A percentile compares a stretch with the other conserved stretches of the same genome.
These are phyloP conservation scores for Lentinula boryana DNA, from an alignment of 768 basidiomycete genomes.

Conservation along the genomic window DNA sequence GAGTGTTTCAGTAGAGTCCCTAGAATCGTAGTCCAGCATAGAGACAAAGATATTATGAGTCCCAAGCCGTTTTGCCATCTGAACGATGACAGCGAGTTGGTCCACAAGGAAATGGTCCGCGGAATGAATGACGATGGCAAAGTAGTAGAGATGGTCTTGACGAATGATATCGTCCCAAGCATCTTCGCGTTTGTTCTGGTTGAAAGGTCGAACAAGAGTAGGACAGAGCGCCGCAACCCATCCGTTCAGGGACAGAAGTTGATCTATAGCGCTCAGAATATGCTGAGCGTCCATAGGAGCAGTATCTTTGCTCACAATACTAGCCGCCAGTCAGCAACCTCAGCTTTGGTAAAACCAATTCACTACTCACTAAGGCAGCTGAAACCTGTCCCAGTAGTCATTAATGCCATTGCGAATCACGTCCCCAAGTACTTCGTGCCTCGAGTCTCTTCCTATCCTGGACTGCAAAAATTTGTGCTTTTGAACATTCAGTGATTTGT, in stretches of 20 bases:
- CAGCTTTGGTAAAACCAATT: neutral
- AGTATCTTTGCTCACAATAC: conserved; percentile 79
- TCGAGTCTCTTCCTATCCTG: conserved; percentile 81
- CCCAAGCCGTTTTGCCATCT: conserved; percentile 88
- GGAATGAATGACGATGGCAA: conserved; percentile 93
- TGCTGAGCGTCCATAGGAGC: conserved; percentile 87
- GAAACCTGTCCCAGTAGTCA: conserved; percentile 92
- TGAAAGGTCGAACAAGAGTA: conserved; percentile 90
- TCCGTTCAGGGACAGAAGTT: conserved; percentile 90
- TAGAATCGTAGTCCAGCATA: conserved; percentile 95
- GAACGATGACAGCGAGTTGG: conserved; percentile 96
- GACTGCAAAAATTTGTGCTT: conserved; percentile 84
- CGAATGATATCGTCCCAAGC: conserved; percentile 85
- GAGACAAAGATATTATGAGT: conserved; percentile 91
- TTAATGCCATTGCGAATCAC: conserved; percentile 70
- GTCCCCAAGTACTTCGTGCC: conserved; percentile 74
- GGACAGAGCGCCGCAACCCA: conserved; percentile 98
- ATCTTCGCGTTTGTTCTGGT: conserved; percentile 80
- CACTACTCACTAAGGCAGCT: conserved; percentile 78
- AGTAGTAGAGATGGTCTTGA: conserved; percentile 83
- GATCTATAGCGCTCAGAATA: conserved; percentile 86
- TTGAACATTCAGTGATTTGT: conserved; percentile 84
- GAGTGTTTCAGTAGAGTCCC: conserved; percentile 91
- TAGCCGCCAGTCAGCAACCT: conserved; percentile 18
- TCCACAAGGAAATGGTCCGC: conserved; percentile 99